These are phyloP conservation scores for Calonectria crousiana DNA, from an alignment of 2,329 filamentous ascomycete genomes.

Conservation along the genomic window DNA sequence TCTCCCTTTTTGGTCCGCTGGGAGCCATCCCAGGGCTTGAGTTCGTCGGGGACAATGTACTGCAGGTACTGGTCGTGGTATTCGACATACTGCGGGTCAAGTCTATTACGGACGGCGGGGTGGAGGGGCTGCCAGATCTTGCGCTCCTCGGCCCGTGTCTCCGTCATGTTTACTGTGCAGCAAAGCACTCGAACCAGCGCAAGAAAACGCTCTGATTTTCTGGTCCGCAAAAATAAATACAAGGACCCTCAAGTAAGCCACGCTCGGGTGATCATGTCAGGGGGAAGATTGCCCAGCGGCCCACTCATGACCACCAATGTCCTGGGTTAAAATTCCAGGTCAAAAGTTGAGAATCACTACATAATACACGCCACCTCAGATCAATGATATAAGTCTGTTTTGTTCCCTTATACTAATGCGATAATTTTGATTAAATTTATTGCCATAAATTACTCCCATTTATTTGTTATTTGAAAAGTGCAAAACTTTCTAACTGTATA, in stretches of 20 bases:
- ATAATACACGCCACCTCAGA: neutral
- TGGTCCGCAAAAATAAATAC: neutral
- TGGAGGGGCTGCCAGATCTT: conserved; percentile 50
- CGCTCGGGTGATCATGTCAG: neutral
- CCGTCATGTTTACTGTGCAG: neutral
- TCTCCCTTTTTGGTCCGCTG: conserved; percentile 41
- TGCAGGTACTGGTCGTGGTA: conserved; percentile 54
- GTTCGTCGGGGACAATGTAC: conserved; percentile 50
- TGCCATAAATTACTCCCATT: neutral
- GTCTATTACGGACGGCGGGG: conserved; percentile 43
- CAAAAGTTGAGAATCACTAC: neutral
- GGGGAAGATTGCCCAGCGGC: neutral
- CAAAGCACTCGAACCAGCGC: neutral
- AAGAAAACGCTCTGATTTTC: no score
- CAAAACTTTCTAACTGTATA: neutral
- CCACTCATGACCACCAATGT: neutral
- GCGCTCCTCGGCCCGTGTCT: conserved; percentile 12
- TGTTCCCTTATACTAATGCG: neutral
- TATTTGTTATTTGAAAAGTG: neutral
- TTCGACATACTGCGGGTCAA: conserved; percentile 54
- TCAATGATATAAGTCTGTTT: neutral
- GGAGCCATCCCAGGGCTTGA: conserved; percentile 48
- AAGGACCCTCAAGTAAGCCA: no score
- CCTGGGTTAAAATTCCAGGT: neutral
- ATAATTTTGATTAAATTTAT: neutral